Conservation (phyloP, 352 stramenopile genomes). For the Pythium sp. region DNA sequence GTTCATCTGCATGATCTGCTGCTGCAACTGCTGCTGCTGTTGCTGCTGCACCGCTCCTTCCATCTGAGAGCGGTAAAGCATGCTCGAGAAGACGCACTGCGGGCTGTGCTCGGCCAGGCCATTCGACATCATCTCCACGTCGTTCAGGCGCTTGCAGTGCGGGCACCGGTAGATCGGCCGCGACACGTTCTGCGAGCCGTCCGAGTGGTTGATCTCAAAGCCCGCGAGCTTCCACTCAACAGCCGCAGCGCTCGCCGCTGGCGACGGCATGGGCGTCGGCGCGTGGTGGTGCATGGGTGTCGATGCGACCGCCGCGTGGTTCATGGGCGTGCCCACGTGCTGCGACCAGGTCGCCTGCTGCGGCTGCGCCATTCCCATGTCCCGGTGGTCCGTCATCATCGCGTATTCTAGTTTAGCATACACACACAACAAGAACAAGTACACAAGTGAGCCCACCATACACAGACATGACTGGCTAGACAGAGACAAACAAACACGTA, state of each 20-base stretch:
- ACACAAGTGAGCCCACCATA: neutral
- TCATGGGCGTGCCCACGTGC: constrained; percentile 11
- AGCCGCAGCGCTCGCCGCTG: constrained; percentile 19
- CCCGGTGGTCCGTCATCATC: constrained; percentile 14
- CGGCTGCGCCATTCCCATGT: constrained; percentile 13
- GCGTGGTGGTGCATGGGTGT: constrained; percentile 13
- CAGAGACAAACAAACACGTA: neutral
- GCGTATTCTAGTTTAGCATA: constrained; percentile 9
- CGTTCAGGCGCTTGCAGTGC: constrained; percentile 60
- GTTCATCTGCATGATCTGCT: constrained; percentile 35
- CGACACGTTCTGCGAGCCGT: constrained; percentile 63
- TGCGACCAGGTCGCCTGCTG: constrained; percentile 10
- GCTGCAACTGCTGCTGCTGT: constrained; percentile 24
- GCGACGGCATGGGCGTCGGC: constrained; percentile 17
- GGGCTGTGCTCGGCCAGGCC: constrained; percentile 51
- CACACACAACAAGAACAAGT: neutral
- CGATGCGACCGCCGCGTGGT: constrained; percentile 3
- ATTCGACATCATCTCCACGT: constrained; percentile 70
- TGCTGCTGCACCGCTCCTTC: constrained; percentile 41
- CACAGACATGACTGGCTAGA: neutral
- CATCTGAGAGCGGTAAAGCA: constrained; percentile 56
- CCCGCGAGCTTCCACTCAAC: constrained; percentile 75
- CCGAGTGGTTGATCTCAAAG: constrained; percentile 68
- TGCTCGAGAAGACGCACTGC: constrained; percentile 48
- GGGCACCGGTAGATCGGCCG: constrained; percentile 78